Evolutionary conservation across 2,329 filamentous ascomycete genomes (phyloP).

Genomic region (Leptoxyphium fumago): DNA sequence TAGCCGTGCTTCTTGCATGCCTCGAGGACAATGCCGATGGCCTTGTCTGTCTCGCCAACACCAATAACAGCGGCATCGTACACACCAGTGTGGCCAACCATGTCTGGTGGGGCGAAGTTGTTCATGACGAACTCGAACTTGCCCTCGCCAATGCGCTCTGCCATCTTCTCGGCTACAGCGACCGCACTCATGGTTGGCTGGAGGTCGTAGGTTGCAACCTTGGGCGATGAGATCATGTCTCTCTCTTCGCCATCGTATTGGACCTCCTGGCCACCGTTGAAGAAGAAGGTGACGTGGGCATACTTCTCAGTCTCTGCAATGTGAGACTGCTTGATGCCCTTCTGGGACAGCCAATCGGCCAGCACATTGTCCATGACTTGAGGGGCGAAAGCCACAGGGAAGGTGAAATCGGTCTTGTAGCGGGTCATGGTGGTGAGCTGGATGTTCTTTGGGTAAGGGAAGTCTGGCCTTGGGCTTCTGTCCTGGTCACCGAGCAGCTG

Average conservation of each 20-base stretch:
- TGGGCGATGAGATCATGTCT: slow-evolving; percentile 88
- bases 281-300: slow-evolving; percentile 98
- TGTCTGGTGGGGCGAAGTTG: slow-evolving; percentile 98
- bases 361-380: slow-evolving; percentile 98
- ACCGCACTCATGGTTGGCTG: slow-evolving; percentile 93
- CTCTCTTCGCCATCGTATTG: slow-evolving; percentile 82
- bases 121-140: slow-evolving; percentile 98
- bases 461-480: slow-evolving; percentile 77
- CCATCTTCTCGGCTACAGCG: slow-evolving; percentile 76
- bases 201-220: slow-evolving; percentile 88
- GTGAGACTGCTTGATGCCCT: slow-evolving; percentile 84
- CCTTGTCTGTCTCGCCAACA: slow-evolving; percentile 76
- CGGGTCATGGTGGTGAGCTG: slow-evolving; percentile 90
- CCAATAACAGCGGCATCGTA: slow-evolving; percentile 87
- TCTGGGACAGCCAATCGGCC: slow-evolving; percentile 86
- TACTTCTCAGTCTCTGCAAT: slow-evolving; percentile 99
- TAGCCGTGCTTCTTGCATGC: slow-evolving; percentile 89
- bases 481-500: slow-evolving; percentile 88
- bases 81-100: slow-evolving; percentile 97
- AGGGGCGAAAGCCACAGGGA: slow-evolving; percentile 81
- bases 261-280: slow-evolving; percentile 97
- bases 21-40: slow-evolving; percentile 84
- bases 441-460: slow-evolving; percentile 83
- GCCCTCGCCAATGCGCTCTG: slow-evolving; percentile 69
- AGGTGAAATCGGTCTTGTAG: slow-evolving; percentile 92